Conservation (phyloP, 345 rosid species). For the Acer campestre region DNA sequence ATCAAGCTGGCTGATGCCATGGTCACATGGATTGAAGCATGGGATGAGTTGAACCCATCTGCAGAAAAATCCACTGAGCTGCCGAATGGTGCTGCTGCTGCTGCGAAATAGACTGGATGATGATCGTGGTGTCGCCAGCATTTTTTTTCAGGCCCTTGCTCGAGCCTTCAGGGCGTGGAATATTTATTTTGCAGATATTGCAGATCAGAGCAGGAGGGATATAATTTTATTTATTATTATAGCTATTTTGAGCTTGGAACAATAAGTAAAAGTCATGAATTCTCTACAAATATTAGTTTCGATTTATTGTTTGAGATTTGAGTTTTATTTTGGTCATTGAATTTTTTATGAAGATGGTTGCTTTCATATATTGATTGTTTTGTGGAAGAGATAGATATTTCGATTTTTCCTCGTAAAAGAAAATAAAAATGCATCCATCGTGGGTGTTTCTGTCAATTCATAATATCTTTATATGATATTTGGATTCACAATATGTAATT, state of each 20-base stretch:
- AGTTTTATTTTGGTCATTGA: too few relatives aligned
- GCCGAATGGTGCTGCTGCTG: slow-evolving; percentile 24
- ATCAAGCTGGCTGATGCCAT: slow-evolving; percentile 82
- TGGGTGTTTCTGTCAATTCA: too few relatives aligned
- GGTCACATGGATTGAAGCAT: slow-evolving; percentile 91
- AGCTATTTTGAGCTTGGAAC: slow-evolving; percentile 24
- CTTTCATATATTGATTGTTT: background rate
- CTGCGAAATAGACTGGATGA: slow-evolving; percentile 33
- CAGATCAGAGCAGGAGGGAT: slow-evolving; percentile 12
- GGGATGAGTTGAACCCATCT: slow-evolving; percentile 88
- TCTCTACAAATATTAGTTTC: background rate
- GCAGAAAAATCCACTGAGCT: slow-evolving; percentile 23
- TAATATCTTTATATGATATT: too few relatives aligned
- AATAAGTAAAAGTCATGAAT: slow-evolving; percentile 25
- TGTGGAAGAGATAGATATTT: background rate
- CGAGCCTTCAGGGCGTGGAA: slow-evolving; percentile 10
- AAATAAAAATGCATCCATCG: too few relatives aligned
- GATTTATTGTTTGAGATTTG: background rate
- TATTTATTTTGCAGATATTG: slow-evolving; percentile 29
- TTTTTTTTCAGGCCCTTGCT: too few relatives aligned
- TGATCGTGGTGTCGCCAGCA: background rate
- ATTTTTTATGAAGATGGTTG: background rate
- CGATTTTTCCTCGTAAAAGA: too few relatives aligned
- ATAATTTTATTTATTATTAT: slow-evolving; percentile 14
- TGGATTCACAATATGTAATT: too few relatives aligned